Evolutionary conservation across 345 rosid species (phyloP).

Genomic region (Anastatica hierochuntica): DNA sequence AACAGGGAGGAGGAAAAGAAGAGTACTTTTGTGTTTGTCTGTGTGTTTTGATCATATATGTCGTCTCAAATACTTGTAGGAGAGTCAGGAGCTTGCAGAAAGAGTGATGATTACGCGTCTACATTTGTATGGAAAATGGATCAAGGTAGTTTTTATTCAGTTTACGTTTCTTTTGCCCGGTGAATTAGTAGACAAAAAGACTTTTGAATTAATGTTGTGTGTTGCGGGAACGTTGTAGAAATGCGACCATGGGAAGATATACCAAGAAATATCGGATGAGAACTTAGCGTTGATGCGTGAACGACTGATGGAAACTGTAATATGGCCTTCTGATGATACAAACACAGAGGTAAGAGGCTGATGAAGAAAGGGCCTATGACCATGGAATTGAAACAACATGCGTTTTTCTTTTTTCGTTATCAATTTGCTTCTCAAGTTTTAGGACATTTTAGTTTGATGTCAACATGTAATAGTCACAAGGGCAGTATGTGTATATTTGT

Average conservation of each 20-base stretch:
- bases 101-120: slow-evolving; percentile 96
- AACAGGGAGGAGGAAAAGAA: no score
- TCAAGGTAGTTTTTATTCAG: no score
- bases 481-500: slow-evolving; percentile 14
- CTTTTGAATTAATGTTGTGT: background rate
- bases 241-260: slow-evolving; percentile 85
- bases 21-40: no score
- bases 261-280: slow-evolving; percentile 77
- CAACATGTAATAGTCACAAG: slow-evolving; percentile 9
- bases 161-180: no score
- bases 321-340: slow-evolving; percentile 90
- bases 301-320: slow-evolving; percentile 75
- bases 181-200: no score
- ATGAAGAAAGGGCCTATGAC: no score
- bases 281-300: slow-evolving; percentile 94
- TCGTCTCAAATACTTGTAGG: slow-evolving; percentile 34
- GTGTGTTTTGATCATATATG: no score
- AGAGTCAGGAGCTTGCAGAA: slow-evolving; percentile 87
- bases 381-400: no score
- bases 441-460: slow-evolving; percentile 17
- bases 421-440: slow-evolving; percentile 9
- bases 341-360: slow-evolving; percentile 67
- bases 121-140: slow-evolving; percentile 88
- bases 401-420: no score
- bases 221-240: slow-evolving; percentile 35